Conservation (phyloP, 2,329 filamentous ascomycete species). For the Colletotrichum sp. region DNA sequence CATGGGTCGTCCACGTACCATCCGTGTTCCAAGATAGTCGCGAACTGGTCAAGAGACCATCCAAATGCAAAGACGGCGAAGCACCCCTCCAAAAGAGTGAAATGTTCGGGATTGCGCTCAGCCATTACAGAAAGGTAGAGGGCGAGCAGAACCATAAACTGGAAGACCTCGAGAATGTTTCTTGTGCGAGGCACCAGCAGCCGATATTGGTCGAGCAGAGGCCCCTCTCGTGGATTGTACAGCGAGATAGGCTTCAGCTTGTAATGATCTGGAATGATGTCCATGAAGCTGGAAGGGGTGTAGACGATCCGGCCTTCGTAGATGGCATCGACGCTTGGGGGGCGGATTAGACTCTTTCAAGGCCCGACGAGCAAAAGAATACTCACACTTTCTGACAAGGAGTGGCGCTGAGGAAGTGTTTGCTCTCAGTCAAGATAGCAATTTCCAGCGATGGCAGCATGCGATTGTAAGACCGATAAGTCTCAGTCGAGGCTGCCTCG, state of each 20-base stretch:
- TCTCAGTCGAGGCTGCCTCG: constrained; percentile 57
- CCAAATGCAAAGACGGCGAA: constrained; percentile 79
- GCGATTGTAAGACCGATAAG: constrained; percentile 54
- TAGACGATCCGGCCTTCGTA: constrained; percentile 83
- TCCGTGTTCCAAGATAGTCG: constrained; percentile 77
- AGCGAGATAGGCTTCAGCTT: constrained; percentile 83
- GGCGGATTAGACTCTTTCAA: neutral
- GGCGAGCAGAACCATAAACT: constrained; percentile 72
- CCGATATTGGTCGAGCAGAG: constrained; percentile 83
- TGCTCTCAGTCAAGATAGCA: constrained; percentile 83
- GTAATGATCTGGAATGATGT: constrained; percentile 86
- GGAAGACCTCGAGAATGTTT: constrained; percentile 75
- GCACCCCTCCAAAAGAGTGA: constrained; percentile 64
- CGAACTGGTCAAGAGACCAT: constrained; percentile 80
- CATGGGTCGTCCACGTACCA: constrained; percentile 46
- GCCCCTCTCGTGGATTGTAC: constrained; percentile 78
- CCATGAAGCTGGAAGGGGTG: constrained; percentile 80
- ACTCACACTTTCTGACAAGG: constrained; percentile 77
- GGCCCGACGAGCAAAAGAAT: neutral
- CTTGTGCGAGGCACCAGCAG: constrained; percentile 81
- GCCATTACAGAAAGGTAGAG: constrained; percentile 79
- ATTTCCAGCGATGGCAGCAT: constrained; percentile 82
- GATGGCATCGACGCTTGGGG: constrained; percentile 70
- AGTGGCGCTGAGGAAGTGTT: constrained; percentile 76
- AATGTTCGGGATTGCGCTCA: constrained; percentile 61